A percentile compares a stretch with the other conserved stretches of the same genome.
Conservation (phyloP, 768 basidiomycete genomes). For the Fomitopsis serialis region DNA sequence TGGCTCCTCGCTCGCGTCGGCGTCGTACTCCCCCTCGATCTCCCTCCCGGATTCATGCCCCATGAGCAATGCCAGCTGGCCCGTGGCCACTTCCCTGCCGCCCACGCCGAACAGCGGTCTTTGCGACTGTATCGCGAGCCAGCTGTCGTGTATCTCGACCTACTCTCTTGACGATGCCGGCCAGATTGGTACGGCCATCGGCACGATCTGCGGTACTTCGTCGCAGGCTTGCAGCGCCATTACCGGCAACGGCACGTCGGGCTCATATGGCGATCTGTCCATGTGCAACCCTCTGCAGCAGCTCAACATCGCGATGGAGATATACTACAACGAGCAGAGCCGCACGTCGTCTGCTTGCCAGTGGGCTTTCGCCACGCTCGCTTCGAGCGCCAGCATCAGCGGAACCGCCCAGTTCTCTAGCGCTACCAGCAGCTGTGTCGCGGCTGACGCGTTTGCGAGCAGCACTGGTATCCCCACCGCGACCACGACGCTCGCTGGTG, state of each 20-base stretch:
- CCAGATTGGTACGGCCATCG: slow-evolving; percentile 3
- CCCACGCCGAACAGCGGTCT: slow-evolving; percentile 1
- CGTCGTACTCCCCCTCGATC: slow-evolving; percentile 1
- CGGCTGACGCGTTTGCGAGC: not conserved
- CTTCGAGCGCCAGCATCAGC: not conserved
- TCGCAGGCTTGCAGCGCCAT: not conserved
- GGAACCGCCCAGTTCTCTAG: not conserved
- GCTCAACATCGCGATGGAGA: slow-evolving; percentile 4
- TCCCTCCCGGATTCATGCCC: slow-evolving; percentile 1
- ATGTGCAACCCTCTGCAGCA: slow-evolving; percentile 2
- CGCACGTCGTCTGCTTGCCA: not conserved
- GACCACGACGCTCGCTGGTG: not conserved
- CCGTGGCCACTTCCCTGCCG: not conserved
- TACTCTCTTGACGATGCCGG: not conserved
- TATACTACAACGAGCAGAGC: slow-evolving; percentile 1
- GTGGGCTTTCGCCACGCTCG: not conserved
- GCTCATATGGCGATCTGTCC: not conserved
- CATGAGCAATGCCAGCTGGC: not conserved
- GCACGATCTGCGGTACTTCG: not conserved
- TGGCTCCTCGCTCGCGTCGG: not conserved
- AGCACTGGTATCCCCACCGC: not conserved
- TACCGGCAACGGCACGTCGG: slow-evolving; percentile 1
- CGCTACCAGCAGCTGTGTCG: not conserved
- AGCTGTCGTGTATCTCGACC: not conserved
- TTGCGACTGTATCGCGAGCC: not conserved